Evolutionary conservation across 2,329 filamentous ascomycete species (phyloP), one percentile per base, ranked within the genome.

Genomic region (Biscogniauxia mediterranea): DNA sequence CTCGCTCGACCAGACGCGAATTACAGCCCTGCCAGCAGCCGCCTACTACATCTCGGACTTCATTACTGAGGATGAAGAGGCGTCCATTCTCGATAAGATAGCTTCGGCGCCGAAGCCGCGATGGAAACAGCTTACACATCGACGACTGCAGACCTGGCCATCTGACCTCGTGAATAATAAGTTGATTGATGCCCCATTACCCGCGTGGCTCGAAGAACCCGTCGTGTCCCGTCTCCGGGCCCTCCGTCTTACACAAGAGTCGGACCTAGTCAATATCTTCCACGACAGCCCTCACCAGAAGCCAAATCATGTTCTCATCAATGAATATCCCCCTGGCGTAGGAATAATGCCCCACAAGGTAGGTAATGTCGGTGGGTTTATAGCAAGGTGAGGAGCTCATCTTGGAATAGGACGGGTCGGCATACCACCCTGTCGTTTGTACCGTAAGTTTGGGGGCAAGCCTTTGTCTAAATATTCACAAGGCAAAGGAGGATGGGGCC

Each of bases 331-430:
- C 1, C 87, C 91, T 0, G 92, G 91, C 1, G 86, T 97, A 64
- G 94, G 94, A n/a, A 98, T 98, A 67, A 96, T 97, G 91, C 89
- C 93, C 54, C 94, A 98, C 75, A 95, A 97, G 81, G 38, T 46
- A 46, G 11, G 38, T 38, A 17, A n/a, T 42, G 11, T n/a, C 17
- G 17, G 17, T 11, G 38, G 38, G 38, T 17, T 46, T 46, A 46
- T 46, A 46, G 38, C 38, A 46, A 46, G 38, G 17, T 46, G 38
- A 46, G 38, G 38, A 13, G 38, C 38, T 46, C 38, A 46, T 46
- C 38, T 46, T 46, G 38, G 6, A n/a, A 46, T 46, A 46, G 38
- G 94, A 99, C 74, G 95, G 94, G 1, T 79, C 85, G 8, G 92
- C 94, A 9, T 99, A 99, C 73, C 85, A 90, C 72, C 90, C 90